Base-by-base conservation (phyloP, 805 yeast genomes). In the Candida coleopterorum region DNA sequence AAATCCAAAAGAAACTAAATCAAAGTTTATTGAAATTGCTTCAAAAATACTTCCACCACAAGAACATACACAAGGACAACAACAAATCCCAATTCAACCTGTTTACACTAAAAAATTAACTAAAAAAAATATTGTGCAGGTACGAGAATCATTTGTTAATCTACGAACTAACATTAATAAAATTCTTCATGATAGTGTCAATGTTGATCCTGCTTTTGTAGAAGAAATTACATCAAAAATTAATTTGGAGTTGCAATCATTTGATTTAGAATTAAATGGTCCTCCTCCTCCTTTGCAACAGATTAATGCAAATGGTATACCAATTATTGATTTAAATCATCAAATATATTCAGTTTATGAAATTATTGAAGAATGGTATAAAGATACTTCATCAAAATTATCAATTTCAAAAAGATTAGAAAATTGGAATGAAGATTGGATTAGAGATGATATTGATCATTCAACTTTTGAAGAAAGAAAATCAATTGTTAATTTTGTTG, bases 341-440 rank as follows among this genome's bases (percentile, higher is more conserved):
- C 39, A 43, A 11, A 32, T 43, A 11, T 28, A 18, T 27, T 35
- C 47, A 1, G 40, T 43, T 10, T 40, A 43, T 35, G 44, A 39
- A 37, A 43, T 43, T n/a, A 9, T 41, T 15, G 43, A 43, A 29
- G 47, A 43, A 34, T 43, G 47, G 47, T 38, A 17, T 24, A 31
- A 15, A n/a, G 30, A 25, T 24, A 32, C 23, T 6, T 39, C 44
- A 22, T 9, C 12, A n/a, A 21, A 30, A 12, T 3, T 21, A 12
- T 33, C 42, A 6, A 38, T 43, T 11, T 34, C 35, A 18, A 28
- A 11, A 9, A 26, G 47, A 15, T 28, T 40, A 9, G 26, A 24
- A 16, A 34, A 22, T 10, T 43, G 40, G 38, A 42, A 42, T 12
- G 35, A 39, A 25, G 40, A 25, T 8, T 43, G 47, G 47, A 37